Evolutionary conservation across 257 asterid genomes (phyloP).

Genomic region (Solanum paucissectum): DNA sequence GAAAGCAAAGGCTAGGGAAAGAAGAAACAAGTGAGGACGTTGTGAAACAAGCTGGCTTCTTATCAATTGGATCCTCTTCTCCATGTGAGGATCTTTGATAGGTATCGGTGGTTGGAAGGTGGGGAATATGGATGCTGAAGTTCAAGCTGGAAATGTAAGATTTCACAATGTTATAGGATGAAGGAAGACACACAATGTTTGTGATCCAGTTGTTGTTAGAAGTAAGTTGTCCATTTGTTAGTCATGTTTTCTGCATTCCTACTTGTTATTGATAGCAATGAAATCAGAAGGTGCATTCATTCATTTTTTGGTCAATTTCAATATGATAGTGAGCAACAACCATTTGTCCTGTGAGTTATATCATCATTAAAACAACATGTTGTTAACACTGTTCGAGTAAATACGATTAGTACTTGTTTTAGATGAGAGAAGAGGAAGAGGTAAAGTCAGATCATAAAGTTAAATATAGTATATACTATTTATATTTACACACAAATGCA

Average conservation of each 20-base stretch:
- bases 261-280: slow-evolving; percentile 3
- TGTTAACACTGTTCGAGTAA: background rate
- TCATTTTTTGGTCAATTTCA: background rate
- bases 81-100: slow-evolving; percentile 28
- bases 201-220: slow-evolving; percentile 29
- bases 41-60: slow-evolving; percentile 32
- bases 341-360: background rate
- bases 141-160: background rate
- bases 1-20: slow-evolving; percentile 31
- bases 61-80: slow-evolving; percentile 23
- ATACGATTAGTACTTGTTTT: background rate
- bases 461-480: background rate
- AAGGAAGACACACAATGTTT: slow-evolving; percentile 26
- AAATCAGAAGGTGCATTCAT: background rate
- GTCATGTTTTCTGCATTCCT: slow-evolving; percentile 29
- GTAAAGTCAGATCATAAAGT: background rate
- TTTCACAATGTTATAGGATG: slow-evolving; percentile 17
- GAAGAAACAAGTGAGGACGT: slow-evolving; percentile 36
- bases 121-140: background rate
- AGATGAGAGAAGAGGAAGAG: background rate
- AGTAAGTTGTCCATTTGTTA: slow-evolving; percentile 21
- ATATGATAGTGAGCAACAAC: background rate
- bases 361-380: background rate
- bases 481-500: background rate
- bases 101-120: background rate